A percentile compares a stretch with the other conserved stretches of the same genome.
Conservation (phyloP, 805 yeast species). For the Kodamaea laetipori region DNA sequence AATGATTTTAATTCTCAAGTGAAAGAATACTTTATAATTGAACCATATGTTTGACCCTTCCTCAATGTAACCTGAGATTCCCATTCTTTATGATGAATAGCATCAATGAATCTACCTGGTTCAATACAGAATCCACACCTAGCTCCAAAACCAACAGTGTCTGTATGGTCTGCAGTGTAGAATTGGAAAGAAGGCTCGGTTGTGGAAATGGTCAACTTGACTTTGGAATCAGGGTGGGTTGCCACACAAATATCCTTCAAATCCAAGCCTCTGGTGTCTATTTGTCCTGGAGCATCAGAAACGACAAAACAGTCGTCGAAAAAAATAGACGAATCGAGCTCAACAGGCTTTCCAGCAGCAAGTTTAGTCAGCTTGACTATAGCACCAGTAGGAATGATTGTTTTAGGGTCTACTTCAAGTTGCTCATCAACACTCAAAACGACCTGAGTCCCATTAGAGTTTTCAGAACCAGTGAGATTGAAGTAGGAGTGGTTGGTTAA, state of each 20-base stretch:
- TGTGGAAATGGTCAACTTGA: conserved; percentile 46
- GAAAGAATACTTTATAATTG: conserved; percentile 39
- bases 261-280: conserved; percentile 50
- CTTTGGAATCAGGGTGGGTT: conserved; percentile 44
- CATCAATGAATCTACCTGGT: conserved; percentile 60
- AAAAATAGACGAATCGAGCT: conserved; percentile 24
- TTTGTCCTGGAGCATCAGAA: conserved; percentile 27
- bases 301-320: conserved; percentile 54
- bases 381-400: conserved; percentile 40
- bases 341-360: conserved; percentile 37
- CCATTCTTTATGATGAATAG: conserved; percentile 52
- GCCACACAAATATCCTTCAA: conserved; percentile 45
- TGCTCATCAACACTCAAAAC: conserved; percentile 40
- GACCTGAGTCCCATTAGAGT: conserved; percentile 35
- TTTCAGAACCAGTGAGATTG: conserved; percentile 40
- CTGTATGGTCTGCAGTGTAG: conserved; percentile 59
- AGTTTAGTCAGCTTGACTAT: conserved; percentile 3
- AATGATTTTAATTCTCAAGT: neutral
- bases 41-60: conserved; percentile 57
- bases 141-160: conserved; percentile 39
- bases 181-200: conserved; percentile 71
- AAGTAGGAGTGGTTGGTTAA: conserved; percentile 68
- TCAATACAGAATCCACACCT: conserved; percentile 63
- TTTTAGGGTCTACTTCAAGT: conserved; percentile 43
- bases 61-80: conserved; percentile 45